Conservation (phyloP, 495 filamentous ascomycete genomes). For the Pseudomonodictys pantanalensis region DNA sequence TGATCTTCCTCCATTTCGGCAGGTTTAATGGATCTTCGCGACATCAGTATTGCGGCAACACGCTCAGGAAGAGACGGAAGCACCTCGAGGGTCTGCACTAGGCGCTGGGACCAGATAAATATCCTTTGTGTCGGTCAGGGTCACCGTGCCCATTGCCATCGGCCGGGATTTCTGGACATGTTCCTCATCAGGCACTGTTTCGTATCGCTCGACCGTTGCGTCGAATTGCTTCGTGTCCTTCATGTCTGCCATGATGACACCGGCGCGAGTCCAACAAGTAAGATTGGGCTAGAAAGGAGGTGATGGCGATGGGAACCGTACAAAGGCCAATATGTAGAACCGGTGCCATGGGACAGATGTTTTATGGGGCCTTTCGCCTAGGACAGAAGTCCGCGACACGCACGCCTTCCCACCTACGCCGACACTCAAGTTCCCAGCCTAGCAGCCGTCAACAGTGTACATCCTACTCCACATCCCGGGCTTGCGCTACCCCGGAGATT, state of each 20-base stretch:
- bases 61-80: not conserved
- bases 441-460: too few species aligned
- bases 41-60: not conserved
- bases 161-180: not conserved
- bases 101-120: conserved; percentile 4
- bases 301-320: too few species aligned
- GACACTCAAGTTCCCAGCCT: too few species aligned
- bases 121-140: not conserved
- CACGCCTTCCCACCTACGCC: too few species aligned
- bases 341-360: too few species aligned
- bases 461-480: too few species aligned
- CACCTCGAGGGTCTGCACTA: conserved; percentile 10
- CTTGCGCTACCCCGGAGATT: not conserved
- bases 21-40: conserved; percentile 20
- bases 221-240: not conserved
- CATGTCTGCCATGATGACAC: not conserved
- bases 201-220: not conserved
- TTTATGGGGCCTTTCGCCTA: too few species aligned
- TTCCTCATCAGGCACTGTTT: not conserved
- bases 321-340: too few species aligned
- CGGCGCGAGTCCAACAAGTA: not conserved
- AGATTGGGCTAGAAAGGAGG: not conserved
- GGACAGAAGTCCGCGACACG: too few species aligned
- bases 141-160: not conserved
- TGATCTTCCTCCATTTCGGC: conserved; percentile 12